Conservation (phyloP, 768 basidiomycete genomes). For the Suillus subluteus region DNA sequence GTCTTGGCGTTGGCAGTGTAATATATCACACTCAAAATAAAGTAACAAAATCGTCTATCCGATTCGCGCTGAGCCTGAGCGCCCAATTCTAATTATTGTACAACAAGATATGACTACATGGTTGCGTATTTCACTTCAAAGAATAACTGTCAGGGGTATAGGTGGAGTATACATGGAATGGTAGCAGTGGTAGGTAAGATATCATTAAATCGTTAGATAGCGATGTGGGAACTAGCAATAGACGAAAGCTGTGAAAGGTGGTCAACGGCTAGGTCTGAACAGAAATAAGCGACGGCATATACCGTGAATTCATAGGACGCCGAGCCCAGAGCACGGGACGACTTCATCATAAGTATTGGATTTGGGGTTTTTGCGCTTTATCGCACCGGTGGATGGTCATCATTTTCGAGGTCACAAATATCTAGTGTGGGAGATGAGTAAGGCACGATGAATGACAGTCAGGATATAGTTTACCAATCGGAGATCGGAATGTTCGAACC, state of each 20-base stretch:
- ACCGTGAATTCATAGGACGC: neutral
- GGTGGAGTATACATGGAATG: slow-evolving; percentile 5
- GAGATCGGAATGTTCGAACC: slow-evolving; percentile 35
- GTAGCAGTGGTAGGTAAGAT: slow-evolving; percentile 5
- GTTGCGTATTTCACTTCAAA: neutral
- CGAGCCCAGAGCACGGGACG: neutral
- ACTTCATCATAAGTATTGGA: neutral
- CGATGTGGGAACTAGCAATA: slow-evolving; percentile 1
- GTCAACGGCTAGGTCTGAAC: slow-evolving; percentile 1
- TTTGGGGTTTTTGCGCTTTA: slow-evolving; percentile 14
- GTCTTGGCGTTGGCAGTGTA: neutral
- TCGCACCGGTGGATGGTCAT: slow-evolving; percentile 24
- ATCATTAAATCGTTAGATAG: slow-evolving; percentile 12
- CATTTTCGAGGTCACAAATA: slow-evolving; percentile 31
- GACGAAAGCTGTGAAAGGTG: neutral
- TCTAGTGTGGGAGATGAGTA: slow-evolving; percentile 22
- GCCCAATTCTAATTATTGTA: neutral
- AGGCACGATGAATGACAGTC: neutral
- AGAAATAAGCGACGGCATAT: slow-evolving; percentile 3
- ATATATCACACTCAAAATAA: neutral
- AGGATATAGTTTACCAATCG: slow-evolving; percentile 29
- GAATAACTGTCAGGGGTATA: slow-evolving; percentile 5
- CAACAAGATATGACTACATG: slow-evolving; percentile 8
- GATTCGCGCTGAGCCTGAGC: no score
- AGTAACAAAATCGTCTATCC: neutral